phyloP scores from a whole-genome alignment of 345 rosid species.

The Carallia pectinifolia region DNA sequence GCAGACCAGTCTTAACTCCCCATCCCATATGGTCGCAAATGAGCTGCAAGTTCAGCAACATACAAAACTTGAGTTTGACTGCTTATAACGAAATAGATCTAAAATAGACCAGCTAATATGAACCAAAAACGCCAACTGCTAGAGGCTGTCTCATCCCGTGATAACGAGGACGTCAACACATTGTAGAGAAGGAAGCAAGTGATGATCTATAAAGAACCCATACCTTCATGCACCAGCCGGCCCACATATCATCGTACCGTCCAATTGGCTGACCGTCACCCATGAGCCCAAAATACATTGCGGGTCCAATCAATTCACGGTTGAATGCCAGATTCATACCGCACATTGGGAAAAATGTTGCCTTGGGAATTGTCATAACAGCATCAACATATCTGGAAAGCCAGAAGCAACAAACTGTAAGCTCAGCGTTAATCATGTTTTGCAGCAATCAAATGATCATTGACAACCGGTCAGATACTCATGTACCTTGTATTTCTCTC shows the following conservation, averaged over 20 bases:
- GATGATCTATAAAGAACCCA: not conserved
- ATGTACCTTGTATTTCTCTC: conserved; percentile 44
- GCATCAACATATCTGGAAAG: conserved; percentile 48
- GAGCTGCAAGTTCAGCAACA: conserved; percentile 26
- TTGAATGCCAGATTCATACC: conserved; percentile 54
- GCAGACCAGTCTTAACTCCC: conserved; percentile 50
- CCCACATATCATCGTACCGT: conserved; percentile 63
- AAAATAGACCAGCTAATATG: too few species aligned
- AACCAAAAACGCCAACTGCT: not conserved
- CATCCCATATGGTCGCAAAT: conserved; percentile 59
- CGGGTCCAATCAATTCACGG: conserved; percentile 54
- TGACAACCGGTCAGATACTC: not conserved
- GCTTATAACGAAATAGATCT: not conserved
- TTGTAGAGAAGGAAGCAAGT: not conserved
- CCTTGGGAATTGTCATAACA: conserved; percentile 46
- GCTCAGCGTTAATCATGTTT: not conserved
- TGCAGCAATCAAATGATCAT: not conserved
- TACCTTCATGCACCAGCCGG: conserved; percentile 65
- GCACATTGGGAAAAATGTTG: conserved; percentile 53
- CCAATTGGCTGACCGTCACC: conserved; percentile 54
- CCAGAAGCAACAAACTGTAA: not conserved
- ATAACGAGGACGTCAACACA: not conserved
- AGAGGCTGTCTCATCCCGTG: not conserved
- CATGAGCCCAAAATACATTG: conserved; percentile 64
- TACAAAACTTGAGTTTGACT: conserved; percentile 7